Evolutionary conservation across 2,329 filamentous ascomycete genomes (phyloP).

Genomic region (Venturia carpophila): DNA sequence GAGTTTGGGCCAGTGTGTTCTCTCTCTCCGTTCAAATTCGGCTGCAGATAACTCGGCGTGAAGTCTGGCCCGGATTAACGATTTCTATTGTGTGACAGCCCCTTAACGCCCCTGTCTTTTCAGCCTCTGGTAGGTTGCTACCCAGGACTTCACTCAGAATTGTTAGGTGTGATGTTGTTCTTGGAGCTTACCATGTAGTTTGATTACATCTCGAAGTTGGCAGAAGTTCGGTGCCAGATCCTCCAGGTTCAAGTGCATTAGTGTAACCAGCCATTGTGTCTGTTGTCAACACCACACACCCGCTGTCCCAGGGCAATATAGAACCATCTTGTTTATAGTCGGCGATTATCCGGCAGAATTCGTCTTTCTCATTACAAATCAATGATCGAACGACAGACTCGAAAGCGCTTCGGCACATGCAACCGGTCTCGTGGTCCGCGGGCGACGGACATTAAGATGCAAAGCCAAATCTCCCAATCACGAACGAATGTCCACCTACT

Average conservation of each 20-base stretch:
- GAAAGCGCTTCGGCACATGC: constrained; percentile 26
- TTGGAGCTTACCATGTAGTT: constrained; percentile 16
- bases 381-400: constrained; percentile 24
- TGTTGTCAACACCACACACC: constrained; percentile 26
- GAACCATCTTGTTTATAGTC: constrained; percentile 24
- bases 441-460: constrained; percentile 13
- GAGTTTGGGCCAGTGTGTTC: constrained; percentile 13
- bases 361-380: constrained; percentile 24
- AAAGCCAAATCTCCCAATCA: background rate
- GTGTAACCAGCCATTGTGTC: constrained; percentile 29
- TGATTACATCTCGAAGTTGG: background rate
- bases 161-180: background rate
- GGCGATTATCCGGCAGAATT: constrained; percentile 23
- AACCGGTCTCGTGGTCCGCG: constrained; percentile 23
- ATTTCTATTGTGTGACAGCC: constrained; percentile 13
- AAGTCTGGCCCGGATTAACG: background rate
- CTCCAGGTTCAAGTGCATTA: background rate
- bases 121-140: constrained; percentile 15
- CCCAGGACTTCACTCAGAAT: constrained; percentile 19
- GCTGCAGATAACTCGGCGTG: background rate
- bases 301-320: constrained; percentile 24
- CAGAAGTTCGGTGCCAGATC: background rate
- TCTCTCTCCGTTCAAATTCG: background rate
- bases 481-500: too few relatives aligned
- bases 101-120: constrained; percentile 14